Conservation (phyloP, 75 land plant genomes). For the Cunninghamia lanceolata region DNA sequence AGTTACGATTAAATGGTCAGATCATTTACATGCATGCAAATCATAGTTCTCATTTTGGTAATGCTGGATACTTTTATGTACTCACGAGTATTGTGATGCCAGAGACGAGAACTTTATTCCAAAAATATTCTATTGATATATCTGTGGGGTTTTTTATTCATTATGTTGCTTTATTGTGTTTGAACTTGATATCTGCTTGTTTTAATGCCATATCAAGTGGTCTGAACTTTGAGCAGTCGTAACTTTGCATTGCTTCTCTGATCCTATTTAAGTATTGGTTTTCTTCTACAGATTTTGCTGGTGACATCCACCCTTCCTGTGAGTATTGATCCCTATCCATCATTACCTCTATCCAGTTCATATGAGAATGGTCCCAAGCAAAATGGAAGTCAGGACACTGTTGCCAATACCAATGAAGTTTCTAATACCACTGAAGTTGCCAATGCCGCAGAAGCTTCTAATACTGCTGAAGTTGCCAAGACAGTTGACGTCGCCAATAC, state of each 20-base stretch:
- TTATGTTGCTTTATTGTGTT: neutral
- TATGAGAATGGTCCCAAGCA: neutral
- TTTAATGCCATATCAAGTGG: neutral
- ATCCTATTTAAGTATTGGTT: neutral
- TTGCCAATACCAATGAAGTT: neutral
- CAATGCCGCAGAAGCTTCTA: neutral
- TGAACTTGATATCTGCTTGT: neutral
- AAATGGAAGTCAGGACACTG: conserved; percentile 6
- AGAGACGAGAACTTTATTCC: neutral
- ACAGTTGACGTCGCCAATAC: neutral
- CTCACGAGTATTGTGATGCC: neutral
- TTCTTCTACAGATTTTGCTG: conserved; percentile 10
- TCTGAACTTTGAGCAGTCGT: neutral
- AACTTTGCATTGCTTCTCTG: neutral
- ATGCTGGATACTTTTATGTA: neutral
- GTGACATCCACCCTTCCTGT: conserved; percentile 9
- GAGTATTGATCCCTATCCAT: neutral
- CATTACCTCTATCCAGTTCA: neutral
- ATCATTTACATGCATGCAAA: neutral
- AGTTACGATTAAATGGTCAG: neutral
- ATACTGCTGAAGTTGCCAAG: neutral
- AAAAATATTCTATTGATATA: neutral
- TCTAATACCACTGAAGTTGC: neutral
- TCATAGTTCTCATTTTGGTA: neutral
- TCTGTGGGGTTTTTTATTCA: neutral